Conservation (phyloP, 495 filamentous ascomycete species). For the Delitschia confertaspora region DNA sequence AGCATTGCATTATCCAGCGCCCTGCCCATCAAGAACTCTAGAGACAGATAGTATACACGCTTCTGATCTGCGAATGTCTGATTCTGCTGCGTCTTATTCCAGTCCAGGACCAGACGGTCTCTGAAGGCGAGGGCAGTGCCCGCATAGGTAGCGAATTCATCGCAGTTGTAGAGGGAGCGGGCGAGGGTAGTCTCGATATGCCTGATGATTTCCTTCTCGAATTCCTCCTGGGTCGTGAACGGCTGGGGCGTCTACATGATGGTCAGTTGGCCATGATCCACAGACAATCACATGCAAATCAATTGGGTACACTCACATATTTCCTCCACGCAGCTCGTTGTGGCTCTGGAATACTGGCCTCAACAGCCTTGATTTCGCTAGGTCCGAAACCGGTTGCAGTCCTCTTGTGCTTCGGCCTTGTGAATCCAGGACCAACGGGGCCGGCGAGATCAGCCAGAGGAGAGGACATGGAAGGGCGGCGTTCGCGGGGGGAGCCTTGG, state of each 20-base stretch:
- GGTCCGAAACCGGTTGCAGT: constrained; percentile 88
- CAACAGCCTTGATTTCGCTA: constrained; percentile 83
- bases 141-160: constrained; percentile 86
- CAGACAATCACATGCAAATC: constrained; percentile 1
- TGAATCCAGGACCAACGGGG: constrained; percentile 60
- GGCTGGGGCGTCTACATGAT: constrained; percentile 47
- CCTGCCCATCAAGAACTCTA: constrained; percentile 96
- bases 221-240: constrained; percentile 69
- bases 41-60: constrained; percentile 88
- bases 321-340: constrained; percentile 86
- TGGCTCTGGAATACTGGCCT: constrained; percentile 80
- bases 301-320: constrained; percentile 46
- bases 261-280: background rate
- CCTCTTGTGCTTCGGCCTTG: constrained; percentile 85
- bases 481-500: constrained; percentile 41
- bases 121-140: constrained; percentile 85
- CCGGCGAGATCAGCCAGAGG: constrained; percentile 77
- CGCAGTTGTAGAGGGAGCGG: constrained; percentile 95
- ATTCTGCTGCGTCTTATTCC: constrained; percentile 95
- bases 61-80: constrained; percentile 88
- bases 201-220: constrained; percentile 72
- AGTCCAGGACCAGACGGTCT: constrained; percentile 86
- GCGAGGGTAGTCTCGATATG: constrained; percentile 96
- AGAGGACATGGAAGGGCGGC: constrained; percentile 68
- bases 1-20: constrained; percentile 98